Percentiles rank a stretch among this genome's conserved stretches.
These are phyloP conservation scores for Ochetophila trinervis DNA, from an alignment of 306 rosid species.

Conservation along the genomic window DNA sequence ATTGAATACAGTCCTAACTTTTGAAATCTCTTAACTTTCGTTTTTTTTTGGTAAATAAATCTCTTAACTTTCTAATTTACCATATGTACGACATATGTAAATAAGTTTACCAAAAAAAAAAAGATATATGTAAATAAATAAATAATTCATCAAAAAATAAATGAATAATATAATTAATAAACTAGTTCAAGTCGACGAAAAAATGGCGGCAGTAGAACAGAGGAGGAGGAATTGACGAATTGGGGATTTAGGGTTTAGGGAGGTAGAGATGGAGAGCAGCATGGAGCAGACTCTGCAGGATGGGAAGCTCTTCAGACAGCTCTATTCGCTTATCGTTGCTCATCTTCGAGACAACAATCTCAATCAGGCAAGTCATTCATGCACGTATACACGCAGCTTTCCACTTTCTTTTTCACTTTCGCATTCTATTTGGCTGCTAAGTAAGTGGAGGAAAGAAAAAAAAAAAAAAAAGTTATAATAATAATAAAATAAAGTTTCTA, in stretches of 20 bases:
- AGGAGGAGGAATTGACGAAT: not conserved
- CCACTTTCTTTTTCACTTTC: not conserved
- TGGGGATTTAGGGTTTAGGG: constrained; percentile 9
- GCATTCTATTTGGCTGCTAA: constrained; percentile 13
- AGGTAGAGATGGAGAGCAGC: constrained; percentile 44
- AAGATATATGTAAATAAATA: too few relatives aligned
- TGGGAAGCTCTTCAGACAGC: constrained; percentile 66
- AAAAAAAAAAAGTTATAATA: not conserved
- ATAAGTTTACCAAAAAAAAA: too few relatives aligned
- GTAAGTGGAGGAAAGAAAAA: constrained; percentile 2
- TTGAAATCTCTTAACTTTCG: too few relatives aligned
- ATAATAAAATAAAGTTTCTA: too few relatives aligned
- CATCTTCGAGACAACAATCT: constrained; percentile 81
- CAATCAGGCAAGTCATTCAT: constrained; percentile 47
- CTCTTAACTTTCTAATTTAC: too few relatives aligned
- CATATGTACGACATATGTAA: too few relatives aligned
- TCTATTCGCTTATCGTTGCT: constrained; percentile 80
- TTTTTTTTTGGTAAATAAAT: too few relatives aligned
- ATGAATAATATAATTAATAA: too few relatives aligned
- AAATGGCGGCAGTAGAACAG: not conserved
- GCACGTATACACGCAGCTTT: not conserved
- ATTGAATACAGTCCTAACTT: too few relatives aligned
- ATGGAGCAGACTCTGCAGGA: constrained; percentile 58
- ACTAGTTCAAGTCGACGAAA: not conserved
- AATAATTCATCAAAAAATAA: too few relatives aligned